phyloP scores from a whole-genome alignment of 805 yeast species.

The Saturnispora silvae region DNA sequence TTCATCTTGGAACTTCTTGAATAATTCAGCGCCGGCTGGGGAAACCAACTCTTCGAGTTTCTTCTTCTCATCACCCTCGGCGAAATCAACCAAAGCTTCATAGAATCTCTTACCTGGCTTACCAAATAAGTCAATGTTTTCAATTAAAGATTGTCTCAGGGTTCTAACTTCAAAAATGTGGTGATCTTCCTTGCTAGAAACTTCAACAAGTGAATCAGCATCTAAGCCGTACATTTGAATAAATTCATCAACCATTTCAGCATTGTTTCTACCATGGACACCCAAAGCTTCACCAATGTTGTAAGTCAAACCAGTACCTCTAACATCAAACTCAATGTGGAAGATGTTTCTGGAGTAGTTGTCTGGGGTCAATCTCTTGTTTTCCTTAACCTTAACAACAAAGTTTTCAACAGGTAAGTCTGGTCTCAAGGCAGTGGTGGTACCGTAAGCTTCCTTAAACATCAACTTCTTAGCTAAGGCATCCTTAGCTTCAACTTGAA shows the following conservation, averaged over 20 bases:
- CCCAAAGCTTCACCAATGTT: conserved; percentile 97
- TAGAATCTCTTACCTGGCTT: conserved; percentile 93
- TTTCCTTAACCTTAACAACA: conserved; percentile 82
- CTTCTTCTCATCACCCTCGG: conserved; percentile 52
- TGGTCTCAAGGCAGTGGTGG: conserved; percentile 62
- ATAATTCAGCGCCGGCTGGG: conserved; percentile 72
- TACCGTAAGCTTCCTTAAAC: conserved; percentile 70
- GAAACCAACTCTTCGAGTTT: conserved; percentile 54
- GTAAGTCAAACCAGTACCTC: conserved; percentile 84
- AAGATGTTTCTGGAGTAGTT: conserved; percentile 91
- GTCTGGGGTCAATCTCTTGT: conserved; percentile 80
- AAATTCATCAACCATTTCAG: conserved; percentile 55
- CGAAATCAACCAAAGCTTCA: conserved; percentile 67
- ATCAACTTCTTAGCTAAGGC: conserved; percentile 61
- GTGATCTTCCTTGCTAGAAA: conserved; percentile 57
- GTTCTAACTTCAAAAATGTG: conserved; percentile 62
- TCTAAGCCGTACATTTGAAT: conserved; percentile 61
- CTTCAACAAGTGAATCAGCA: conserved; percentile 56
- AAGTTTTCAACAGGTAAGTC: conserved; percentile 80
- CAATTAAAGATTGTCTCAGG: conserved; percentile 67
- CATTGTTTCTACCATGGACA: conserved; percentile 79
- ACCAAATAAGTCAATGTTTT: conserved; percentile 81
- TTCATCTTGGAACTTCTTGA: conserved; percentile 77
- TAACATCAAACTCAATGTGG: conserved; percentile 88
- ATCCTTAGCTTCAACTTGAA: conserved; percentile 25